Evolutionary conservation across 768 basidiomycete species (phyloP).

Genomic region (Fomitopsis serialis): DNA sequence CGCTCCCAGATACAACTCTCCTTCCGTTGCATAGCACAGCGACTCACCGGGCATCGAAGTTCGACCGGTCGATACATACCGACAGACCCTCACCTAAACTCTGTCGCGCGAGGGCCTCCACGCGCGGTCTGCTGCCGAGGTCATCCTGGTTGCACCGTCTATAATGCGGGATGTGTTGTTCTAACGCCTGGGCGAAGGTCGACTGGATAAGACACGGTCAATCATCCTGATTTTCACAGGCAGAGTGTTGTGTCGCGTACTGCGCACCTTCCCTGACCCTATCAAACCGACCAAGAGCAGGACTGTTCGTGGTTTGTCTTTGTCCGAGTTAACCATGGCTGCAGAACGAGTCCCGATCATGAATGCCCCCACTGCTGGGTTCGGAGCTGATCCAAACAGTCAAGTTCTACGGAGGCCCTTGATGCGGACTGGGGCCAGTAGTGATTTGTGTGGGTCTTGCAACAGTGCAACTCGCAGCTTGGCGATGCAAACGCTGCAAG

Average conservation of each 20-base stretch:
- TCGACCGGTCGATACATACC: conserved; percentile 78
- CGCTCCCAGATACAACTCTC: not conserved
- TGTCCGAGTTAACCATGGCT: too few species aligned
- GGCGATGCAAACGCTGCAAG: too few species aligned
- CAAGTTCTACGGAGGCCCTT: too few species aligned
- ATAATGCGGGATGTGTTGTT: conserved; percentile 55
- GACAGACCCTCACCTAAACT: conserved; percentile 55
- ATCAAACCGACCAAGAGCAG: conserved; percentile 71
- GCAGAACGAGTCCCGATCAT: too few species aligned
- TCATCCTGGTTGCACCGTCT: conserved; percentile 78
- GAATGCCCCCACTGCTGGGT: not conserved
- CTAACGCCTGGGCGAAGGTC: conserved; percentile 71
- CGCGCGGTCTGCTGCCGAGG: conserved; percentile 59
- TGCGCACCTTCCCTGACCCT: conserved; percentile 38
- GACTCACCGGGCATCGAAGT: conserved; percentile 57
- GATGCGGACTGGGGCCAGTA: too few species aligned
- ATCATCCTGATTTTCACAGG: not conserved
- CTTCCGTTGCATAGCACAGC: not conserved
- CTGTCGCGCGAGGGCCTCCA: conserved; percentile 53
- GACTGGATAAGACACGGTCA: conserved; percentile 26
- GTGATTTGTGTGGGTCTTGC: too few species aligned
- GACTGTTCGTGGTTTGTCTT: conserved; percentile 38
- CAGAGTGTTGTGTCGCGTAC: not conserved
- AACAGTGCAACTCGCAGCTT: too few species aligned
- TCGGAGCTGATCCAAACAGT: too few species aligned